Conservation (phyloP, 768 basidiomycete species). For the Hemileccinum impolitum region DNA sequence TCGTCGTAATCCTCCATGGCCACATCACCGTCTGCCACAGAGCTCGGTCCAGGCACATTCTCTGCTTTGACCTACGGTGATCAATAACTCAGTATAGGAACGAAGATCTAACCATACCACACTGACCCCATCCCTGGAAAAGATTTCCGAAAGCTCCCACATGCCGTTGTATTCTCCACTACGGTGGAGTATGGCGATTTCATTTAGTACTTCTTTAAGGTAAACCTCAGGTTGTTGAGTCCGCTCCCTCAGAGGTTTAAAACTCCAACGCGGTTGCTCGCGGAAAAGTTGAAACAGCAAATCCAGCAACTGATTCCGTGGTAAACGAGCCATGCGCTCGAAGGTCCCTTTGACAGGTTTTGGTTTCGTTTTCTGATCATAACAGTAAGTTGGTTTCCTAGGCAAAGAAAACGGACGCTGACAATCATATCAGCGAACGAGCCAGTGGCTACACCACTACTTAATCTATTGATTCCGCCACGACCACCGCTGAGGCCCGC, state of each 20-base stretch:
- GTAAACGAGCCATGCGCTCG: slow-evolving; percentile 91
- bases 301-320: slow-evolving; percentile 84
- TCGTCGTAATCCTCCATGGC: slow-evolving; percentile 44
- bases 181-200: slow-evolving; percentile 74
- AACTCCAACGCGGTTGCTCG: slow-evolving; percentile 77
- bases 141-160: slow-evolving; percentile 77
- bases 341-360: slow-evolving; percentile 68
- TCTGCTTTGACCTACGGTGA: slow-evolving; percentile 42
- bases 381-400: slow-evolving; percentile 4
- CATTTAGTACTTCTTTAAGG: slow-evolving; percentile 76
- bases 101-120: not conserved
- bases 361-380: slow-evolving; percentile 53
- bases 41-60: slow-evolving; percentile 41
- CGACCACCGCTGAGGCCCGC: slow-evolving; percentile 64
- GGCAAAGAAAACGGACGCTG: slow-evolving; percentile 28
- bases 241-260: slow-evolving; percentile 70
- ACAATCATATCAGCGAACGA: slow-evolving; percentile 69
- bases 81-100: slow-evolving; percentile 3
- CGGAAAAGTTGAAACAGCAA: slow-evolving; percentile 75
- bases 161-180: slow-evolving; percentile 78
- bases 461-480: slow-evolving; percentile 74
- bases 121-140: slow-evolving; percentile 60
- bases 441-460: slow-evolving; percentile 62
- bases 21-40: slow-evolving; percentile 21
- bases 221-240: slow-evolving; percentile 86